These are phyloP conservation scores for Rossbeevera mucosa DNA, from an alignment of 768 basidiomycete genomes.

Conservation along the genomic window DNA sequence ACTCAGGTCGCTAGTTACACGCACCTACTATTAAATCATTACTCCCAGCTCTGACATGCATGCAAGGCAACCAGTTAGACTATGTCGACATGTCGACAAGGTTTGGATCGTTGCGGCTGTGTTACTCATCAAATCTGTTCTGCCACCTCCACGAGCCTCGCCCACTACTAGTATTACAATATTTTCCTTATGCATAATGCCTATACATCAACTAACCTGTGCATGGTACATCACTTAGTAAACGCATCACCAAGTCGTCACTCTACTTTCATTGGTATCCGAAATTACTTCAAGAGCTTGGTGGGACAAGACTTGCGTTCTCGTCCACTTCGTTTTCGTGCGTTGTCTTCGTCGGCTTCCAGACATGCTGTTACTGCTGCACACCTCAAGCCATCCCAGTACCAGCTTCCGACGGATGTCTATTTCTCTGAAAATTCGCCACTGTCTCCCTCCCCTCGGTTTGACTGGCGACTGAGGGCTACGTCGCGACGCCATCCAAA, in stretches of 20 bases:
- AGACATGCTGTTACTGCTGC: constrained; percentile 5
- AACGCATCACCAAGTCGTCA: constrained; percentile 3
- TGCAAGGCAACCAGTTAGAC: too few species aligned
- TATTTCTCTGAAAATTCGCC: constrained; percentile 31
- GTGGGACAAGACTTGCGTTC: constrained; percentile 5
- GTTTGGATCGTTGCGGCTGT: constrained; percentile 13
- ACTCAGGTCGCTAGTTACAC: too few species aligned
- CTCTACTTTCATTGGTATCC: constrained; percentile 30
- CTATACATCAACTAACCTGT: constrained; percentile 2
- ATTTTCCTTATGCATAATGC: constrained; percentile 14
- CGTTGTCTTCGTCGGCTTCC: constrained; percentile 17
- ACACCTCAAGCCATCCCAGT: constrained; percentile 11
- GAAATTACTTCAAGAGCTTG: constrained; percentile 24
- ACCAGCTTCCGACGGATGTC: constrained; percentile 23
- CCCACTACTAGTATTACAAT: not conserved
- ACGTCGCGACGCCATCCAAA: constrained; percentile 36
- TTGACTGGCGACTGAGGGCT: constrained; percentile 61
- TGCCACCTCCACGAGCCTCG: not conserved
- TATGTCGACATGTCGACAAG: too few species aligned
- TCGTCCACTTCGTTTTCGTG: not conserved
- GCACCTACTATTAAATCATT: too few species aligned
- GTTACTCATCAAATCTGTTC: not conserved
- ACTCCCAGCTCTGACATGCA: too few species aligned
- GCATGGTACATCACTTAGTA: constrained; percentile 5
- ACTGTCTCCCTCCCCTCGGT: constrained; percentile 33